A percentile compares a stretch with the other conserved stretches of the same genome.
Conservation (phyloP, 257 asterid genomes). For the Solanum bulbocastanum region DNA sequence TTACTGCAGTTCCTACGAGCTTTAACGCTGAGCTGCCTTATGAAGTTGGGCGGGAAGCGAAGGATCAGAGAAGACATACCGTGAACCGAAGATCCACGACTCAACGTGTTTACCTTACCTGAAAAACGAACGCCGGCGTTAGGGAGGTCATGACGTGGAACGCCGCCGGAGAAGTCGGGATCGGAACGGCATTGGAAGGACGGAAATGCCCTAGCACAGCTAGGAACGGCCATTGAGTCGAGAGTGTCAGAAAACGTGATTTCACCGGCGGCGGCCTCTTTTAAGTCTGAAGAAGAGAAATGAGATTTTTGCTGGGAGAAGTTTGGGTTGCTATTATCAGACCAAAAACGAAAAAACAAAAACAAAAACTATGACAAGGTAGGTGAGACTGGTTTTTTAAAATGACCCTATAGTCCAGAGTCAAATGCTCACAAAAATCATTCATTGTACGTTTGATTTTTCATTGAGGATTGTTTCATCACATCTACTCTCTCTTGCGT, state of each 20-base stretch:
- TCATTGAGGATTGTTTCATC: too few relatives aligned
- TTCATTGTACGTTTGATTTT: too few relatives aligned
- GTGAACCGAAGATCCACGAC: slow-evolving; percentile 9
- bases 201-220: slow-evolving; percentile 46
- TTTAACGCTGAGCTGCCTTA: slow-evolving; percentile 88
- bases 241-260: slow-evolving; percentile 2
- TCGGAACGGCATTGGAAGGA: slow-evolving; percentile 84
- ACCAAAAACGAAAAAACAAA: not conserved
- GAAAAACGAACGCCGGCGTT: slow-evolving; percentile 24
- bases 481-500: too few relatives aligned
- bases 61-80: slow-evolving; percentile 48
- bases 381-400: not conserved
- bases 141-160: slow-evolving; percentile 16
- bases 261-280: slow-evolving; percentile 1
- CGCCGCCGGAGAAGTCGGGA: slow-evolving; percentile 42
- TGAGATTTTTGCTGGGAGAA: not conserved
- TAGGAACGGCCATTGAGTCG: slow-evolving; percentile 60
- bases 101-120: slow-evolving; percentile 14
- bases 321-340: not conserved
- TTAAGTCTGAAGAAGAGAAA: not conserved
- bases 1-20: slow-evolving; percentile 94
- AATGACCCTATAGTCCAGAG: too few relatives aligned
- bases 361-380: not conserved
- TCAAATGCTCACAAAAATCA: too few relatives aligned
- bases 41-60: slow-evolving; percentile 89